phyloP scores from a whole-genome alignment of 805 yeast species.

The Saccharomycopsis fibuligera region DNA sequence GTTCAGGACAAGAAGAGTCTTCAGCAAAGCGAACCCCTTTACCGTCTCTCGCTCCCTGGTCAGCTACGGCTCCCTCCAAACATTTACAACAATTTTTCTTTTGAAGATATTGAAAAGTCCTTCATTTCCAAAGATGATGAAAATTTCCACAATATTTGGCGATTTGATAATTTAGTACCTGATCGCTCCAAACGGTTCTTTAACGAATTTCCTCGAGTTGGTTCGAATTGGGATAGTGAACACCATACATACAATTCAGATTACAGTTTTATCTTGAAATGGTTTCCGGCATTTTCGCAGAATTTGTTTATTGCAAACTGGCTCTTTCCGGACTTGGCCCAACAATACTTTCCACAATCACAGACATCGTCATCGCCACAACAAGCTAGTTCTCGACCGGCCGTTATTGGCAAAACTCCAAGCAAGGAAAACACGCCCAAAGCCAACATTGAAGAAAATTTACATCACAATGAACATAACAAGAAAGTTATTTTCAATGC shows the following conservation, averaged over 20 bases:
- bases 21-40: background rate
- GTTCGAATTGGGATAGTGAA: constrained; percentile 17
- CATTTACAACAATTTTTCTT: constrained; percentile 9
- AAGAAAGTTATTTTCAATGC: constrained; percentile 11
- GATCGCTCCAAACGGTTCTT: constrained; percentile 10
- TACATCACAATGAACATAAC: constrained; percentile 10
- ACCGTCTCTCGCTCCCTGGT: background rate
- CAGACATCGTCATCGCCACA: background rate
- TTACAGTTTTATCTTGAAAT: constrained; percentile 8
- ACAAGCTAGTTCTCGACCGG: background rate
- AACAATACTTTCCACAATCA: background rate
- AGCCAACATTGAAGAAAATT: constrained; percentile 6
- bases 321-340: constrained; percentile 9
- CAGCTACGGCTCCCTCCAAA: constrained; percentile 1
- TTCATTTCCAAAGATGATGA: constrained; percentile 16
- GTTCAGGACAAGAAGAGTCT: constrained; percentile 7
- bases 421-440: constrained; percentile 5
- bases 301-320: constrained; percentile 10
- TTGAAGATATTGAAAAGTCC: constrained; percentile 15
- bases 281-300: constrained; percentile 17
- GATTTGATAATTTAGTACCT: constrained; percentile 15
- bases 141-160: constrained; percentile 15
- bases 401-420: background rate
- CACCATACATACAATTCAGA: constrained; percentile 17
- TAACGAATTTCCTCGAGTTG: constrained; percentile 17